Evolutionary conservation across 1,284 basidiomycete genomes (phyloP).

Genomic region (Puccinia hordei): DNA sequence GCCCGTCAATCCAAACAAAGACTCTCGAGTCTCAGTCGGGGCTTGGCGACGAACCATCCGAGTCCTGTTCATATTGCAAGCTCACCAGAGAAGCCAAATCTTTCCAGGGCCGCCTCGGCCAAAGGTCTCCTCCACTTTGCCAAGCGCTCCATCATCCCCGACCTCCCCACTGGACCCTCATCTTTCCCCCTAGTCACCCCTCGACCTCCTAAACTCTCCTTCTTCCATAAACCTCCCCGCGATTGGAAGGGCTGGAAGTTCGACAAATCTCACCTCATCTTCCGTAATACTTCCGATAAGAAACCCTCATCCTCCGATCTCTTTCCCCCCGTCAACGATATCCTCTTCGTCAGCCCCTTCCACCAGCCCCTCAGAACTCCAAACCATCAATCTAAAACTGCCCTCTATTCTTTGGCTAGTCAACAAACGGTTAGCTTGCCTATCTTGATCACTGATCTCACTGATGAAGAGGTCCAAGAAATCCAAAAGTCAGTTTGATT

Average conservation of each 20-base stretch:
- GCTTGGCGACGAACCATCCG: not conserved
- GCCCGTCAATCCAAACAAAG: not conserved
- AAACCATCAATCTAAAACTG: not conserved
- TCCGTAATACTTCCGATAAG: not conserved
- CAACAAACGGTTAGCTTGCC: not conserved
- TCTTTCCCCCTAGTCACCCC: not conserved
- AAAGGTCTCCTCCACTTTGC: conserved; percentile 20
- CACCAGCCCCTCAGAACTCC: conserved; percentile 17
- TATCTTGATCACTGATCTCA: conserved; percentile 13
- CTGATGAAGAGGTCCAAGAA: conserved; percentile 21
- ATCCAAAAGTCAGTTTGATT: not conserved
- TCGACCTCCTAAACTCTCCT: conserved; percentile 1
- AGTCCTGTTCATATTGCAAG: not conserved
- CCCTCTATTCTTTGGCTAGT: not conserved
- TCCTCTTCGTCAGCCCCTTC: conserved; percentile 10
- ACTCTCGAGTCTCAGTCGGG: not conserved
- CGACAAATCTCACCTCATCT: conserved; percentile 20
- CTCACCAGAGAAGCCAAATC: conserved; percentile 9
- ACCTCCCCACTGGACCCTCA: not conserved
- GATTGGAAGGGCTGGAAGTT: conserved; percentile 26
- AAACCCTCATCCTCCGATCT: not conserved
- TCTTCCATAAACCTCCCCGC: conserved; percentile 25
- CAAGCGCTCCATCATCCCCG: conserved; percentile 18
- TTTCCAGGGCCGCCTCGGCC: not conserved
- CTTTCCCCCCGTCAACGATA: conserved; percentile 4